A percentile compares a stretch with the other conserved stretches of the same genome.
Evolutionary conservation across 768 basidiomycete species (phyloP).

Genomic region (Tephrocybe sp.): DNA sequence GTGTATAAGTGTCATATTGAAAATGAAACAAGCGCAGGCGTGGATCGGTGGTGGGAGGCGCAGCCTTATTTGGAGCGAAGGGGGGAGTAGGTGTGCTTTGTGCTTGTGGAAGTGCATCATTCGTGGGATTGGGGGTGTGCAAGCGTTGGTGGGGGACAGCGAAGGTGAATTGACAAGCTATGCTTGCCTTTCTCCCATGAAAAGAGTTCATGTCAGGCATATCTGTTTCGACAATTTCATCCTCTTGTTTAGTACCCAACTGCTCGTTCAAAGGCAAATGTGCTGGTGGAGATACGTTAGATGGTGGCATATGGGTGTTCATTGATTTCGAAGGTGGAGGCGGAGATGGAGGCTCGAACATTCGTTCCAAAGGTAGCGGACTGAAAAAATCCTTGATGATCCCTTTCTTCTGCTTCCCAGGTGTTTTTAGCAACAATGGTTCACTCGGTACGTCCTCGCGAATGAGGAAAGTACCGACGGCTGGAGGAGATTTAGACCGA

Average conservation of each 20-base stretch:
- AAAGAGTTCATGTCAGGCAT: conserved; percentile 46
- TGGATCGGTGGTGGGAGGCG: conserved; percentile 58
- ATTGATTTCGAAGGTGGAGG: conserved; percentile 61
- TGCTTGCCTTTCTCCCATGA: conserved; percentile 42
- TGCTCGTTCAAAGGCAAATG: background rate
- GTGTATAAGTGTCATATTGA: conserved; percentile 94
- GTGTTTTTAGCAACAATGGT: conserved; percentile 64
- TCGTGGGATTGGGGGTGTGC: conserved; percentile 26
- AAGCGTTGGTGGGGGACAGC: conserved; percentile 45
- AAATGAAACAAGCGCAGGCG: conserved; percentile 87
- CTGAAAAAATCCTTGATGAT: conserved; percentile 82
- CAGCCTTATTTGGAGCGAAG: conserved; percentile 23
- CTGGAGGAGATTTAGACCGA: conserved; percentile 24
- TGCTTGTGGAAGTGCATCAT: conserved; percentile 43
- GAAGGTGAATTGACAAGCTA: conserved; percentile 74
- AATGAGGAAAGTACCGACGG: conserved; percentile 72
- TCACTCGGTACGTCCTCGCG: conserved; percentile 60
- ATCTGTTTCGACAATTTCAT: conserved; percentile 50
- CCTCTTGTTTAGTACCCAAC: conserved; percentile 19
- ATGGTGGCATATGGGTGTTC: conserved; percentile 8
- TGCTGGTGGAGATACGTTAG: conserved; percentile 13
- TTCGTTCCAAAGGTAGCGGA: conserved; percentile 79
- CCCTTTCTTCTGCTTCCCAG: conserved; percentile 57
- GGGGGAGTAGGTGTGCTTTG: conserved; percentile 58
- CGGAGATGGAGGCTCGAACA: conserved; percentile 94